Evolutionary conservation across 352 stramenopile genomes (phyloP).

Genomic region (Phytophthora gonapodyides): DNA sequence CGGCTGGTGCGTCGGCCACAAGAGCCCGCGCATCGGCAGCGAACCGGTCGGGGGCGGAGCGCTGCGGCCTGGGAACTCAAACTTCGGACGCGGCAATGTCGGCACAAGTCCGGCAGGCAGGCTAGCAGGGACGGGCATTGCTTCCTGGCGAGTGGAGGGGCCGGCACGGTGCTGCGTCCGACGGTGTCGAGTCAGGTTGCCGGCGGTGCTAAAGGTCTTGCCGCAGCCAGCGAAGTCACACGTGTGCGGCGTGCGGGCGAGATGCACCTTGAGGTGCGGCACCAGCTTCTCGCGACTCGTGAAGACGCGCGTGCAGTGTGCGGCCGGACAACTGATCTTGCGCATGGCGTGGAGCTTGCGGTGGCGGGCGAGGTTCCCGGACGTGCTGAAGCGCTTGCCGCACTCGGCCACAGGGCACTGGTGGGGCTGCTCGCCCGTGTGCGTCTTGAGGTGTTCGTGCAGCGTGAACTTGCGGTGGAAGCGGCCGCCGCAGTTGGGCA

Average conservation of each 20-base stretch:
- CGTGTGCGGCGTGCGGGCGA: conserved; percentile 53
- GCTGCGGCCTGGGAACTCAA: conserved; percentile 31
- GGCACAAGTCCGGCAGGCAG: conserved; percentile 5
- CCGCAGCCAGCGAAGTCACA: conserved; percentile 56
- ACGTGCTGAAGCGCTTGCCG: conserved; percentile 68
- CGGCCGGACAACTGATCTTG: conserved; percentile 48
- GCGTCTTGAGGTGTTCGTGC: conserved; percentile 83
- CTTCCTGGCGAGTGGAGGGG: conserved; percentile 21
- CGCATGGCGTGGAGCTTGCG: conserved; percentile 52
- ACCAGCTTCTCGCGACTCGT: conserved; percentile 55
- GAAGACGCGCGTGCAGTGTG: conserved; percentile 50
- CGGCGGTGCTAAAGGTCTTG: conserved; percentile 67
- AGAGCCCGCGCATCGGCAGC: conserved; percentile 39
- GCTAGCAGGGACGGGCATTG: not conserved
- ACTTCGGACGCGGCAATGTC: conserved; percentile 33
- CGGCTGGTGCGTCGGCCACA: conserved; percentile 34
- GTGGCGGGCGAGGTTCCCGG: conserved; percentile 60
- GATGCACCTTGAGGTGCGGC: conserved; percentile 54
- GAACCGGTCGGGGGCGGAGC: conserved; percentile 29
- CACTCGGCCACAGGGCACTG: conserved; percentile 59
- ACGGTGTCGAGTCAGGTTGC: conserved; percentile 66
- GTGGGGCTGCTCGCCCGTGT: conserved; percentile 81
- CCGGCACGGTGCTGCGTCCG: conserved; percentile 54
- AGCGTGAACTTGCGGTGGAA: conserved; percentile 83
- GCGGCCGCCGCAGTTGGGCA: conserved; percentile 47